phyloP scores from a whole-genome alignment of 2,329 filamentous ascomycete species.

The Aspergillus calidoustus region DNA sequence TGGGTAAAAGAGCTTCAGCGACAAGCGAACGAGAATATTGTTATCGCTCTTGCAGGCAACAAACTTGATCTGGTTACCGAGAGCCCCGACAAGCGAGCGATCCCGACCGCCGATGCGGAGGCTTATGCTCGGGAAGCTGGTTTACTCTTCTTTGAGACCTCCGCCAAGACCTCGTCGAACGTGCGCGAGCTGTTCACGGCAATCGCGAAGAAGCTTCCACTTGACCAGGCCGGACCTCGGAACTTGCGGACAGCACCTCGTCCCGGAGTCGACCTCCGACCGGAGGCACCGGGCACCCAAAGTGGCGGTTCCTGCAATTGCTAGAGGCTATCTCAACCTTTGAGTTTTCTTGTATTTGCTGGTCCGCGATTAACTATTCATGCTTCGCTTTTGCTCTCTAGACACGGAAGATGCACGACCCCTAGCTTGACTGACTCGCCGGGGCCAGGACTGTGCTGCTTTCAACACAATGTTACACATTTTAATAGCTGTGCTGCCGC shows the following conservation, averaged over 20 bases:
- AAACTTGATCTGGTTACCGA: slow-evolving; percentile 96
- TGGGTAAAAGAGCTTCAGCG: slow-evolving; percentile 99
- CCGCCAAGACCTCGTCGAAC: slow-evolving; percentile 95
- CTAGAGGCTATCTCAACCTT: slow-evolving; percentile 44
- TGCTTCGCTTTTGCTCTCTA: slow-evolving; percentile 21
- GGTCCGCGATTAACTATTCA: slow-evolving; percentile 15
- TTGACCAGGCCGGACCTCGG: slow-evolving; percentile 93
- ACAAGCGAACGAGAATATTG: slow-evolving; percentile 99
- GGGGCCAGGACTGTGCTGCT: slow-evolving; percentile 15
- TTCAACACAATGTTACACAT: slow-evolving; percentile 21
- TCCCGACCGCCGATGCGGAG: slow-evolving; percentile 85
- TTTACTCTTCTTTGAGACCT: slow-evolving; percentile 97
- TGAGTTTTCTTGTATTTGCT: slow-evolving; percentile 15
- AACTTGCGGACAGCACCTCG: slow-evolving; percentile 71
- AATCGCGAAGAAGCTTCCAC: slow-evolving; percentile 95
- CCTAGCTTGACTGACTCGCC: slow-evolving; percentile 17
- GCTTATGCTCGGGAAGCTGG: slow-evolving; percentile 93
- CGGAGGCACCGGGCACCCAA: slow-evolving; percentile 64
- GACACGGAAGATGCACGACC: slow-evolving; percentile 24
- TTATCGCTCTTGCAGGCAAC: slow-evolving; percentile 97
- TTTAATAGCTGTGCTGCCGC: slow-evolving; percentile 21
- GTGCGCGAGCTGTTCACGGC: slow-evolving; percentile 95
- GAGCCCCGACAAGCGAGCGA: slow-evolving; percentile 93
- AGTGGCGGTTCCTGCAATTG: slow-evolving; percentile 67
- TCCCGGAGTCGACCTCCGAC: slow-evolving; percentile 69